Percentiles rank a stretch among this genome's conserved stretches.
phyloP scores from a whole-genome alignment of 2,329 filamentous ascomycete species.

The Cladosporium cucumerinum region DNA sequence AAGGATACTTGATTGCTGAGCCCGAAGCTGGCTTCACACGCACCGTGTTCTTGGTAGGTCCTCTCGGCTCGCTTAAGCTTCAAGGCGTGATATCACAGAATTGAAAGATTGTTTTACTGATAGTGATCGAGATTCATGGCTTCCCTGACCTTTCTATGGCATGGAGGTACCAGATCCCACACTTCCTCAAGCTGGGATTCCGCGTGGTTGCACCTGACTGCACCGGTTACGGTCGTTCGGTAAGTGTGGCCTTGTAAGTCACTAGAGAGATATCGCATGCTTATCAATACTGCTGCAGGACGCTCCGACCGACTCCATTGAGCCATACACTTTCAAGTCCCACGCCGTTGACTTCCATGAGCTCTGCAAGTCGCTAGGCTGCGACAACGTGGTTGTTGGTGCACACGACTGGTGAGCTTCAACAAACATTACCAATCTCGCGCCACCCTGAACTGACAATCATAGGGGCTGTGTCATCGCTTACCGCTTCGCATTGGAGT shows the following conservation, averaged over 20 bases:
- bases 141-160: conserved; percentile 73
- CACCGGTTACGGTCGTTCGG: conserved; percentile 72
- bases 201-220: conserved; percentile 81
- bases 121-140: conserved; percentile 56
- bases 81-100: not conserved
- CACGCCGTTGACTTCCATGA: conserved; percentile 72
- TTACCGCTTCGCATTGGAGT: conserved; percentile 70
- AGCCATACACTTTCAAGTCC: conserved; percentile 67
- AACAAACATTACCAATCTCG: not conserved
- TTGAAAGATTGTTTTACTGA: not conserved
- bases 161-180: conserved; percentile 86
- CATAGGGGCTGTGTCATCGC: conserved; percentile 53
- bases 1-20: conserved; percentile 2
- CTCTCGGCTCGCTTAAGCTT: not conserved
- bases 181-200: conserved; percentile 67
- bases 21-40: conserved; percentile 4
- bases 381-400: conserved; percentile 65
- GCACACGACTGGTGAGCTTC: conserved; percentile 85
- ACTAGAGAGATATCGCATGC: not conserved
- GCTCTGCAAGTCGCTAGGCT: conserved; percentile 55
- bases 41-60: not conserved
- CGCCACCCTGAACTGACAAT: not conserved
- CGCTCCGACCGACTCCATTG: conserved; percentile 35
- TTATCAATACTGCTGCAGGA: conserved; percentile 42
- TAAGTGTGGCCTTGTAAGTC: not conserved